Evolutionary conservation across 345 rosid genomes (phyloP), one percentile per base, ranked within the genome.

Genomic region (Rhodamnia rubescens): DNA sequence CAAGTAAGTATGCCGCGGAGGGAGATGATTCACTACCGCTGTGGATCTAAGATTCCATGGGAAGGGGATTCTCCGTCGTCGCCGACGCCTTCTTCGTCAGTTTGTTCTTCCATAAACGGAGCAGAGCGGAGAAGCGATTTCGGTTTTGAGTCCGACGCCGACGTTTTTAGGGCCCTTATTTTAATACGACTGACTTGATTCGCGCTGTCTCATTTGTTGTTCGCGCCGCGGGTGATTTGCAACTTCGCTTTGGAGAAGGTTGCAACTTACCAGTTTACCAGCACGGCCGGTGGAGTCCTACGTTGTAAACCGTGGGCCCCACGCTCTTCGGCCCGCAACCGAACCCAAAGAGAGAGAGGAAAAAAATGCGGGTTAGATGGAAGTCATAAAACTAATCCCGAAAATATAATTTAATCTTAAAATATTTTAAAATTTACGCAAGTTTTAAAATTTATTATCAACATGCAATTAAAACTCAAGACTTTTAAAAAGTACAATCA

Each of bases 81-180:
- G 53, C 44, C 83, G 40, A 21, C 82, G 82, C 78, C 80, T 59
- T 64, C 29, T 85, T 22, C 64, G 49, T 20, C 87, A 42, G 49
- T 69, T 49, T 27, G 51, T n/a, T 83, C 85, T 83, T 86, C 88
- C 88, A 83, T 86, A 74, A 83, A 83, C 47, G 78, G 75, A 4
- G 82, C 26, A 42, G 50, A 44, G 47, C 29, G 83, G 69, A 14
- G 6, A 1, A 5, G 56, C 42, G 50, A 32, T 8, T 84, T 55
- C 53, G n/a, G 5, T 26, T 15, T 29, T 7, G 8, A 22, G 11
- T 1, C 13, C 40, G 47, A 11, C 4, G 78, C 21, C 78, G 78
- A 32, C 78, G 78, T 32, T 36, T 18, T 32, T 4, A 8, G 75
- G 75, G 75, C 78, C 8, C 78, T 69, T 36, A 15, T 7, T 61